Evolutionary conservation across 306 rosid species (phyloP), one percentile per base, ranked within the genome.

Genomic region (Ormosia emarginata): DNA sequence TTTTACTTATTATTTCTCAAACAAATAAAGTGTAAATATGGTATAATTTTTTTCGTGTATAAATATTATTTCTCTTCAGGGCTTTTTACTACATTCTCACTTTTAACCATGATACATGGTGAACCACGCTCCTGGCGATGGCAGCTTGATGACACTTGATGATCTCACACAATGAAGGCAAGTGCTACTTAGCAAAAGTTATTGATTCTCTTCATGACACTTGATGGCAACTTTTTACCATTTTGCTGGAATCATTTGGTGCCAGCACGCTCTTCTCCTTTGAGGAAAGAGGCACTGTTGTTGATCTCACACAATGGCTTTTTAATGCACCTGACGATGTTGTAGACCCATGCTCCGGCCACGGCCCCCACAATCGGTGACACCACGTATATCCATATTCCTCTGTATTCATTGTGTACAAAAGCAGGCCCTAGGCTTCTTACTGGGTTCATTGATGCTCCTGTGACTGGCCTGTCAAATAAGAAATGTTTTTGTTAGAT

Each of bases 381-480:
- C 0, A 81, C 1, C 0, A 95, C 1, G 79, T 86, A 95, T n/a
- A 93, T 79, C 98, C 99, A 95, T 14, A 95, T 47, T 79, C 91
- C 83, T 61, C 18, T 81, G 56, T 79, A 95, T 8, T 88, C 50
- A 4, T 29, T 10, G 7, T 70, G 88, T 2, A 89, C 93, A 14
- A 95, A 47, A 0, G 98, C 98, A 0, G 98, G 97, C 10, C 98
- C 98, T 30, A 95, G 30, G 72, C 92, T 95, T 85, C 99, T 95
- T 6, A 89, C 98, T 7, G 97, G 98, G 36, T 90, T 95, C 99
- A 95, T 88, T 2, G 99, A 95, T 68, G 96, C 99, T 76, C 99
- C 98, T n/a, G 96, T 69, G 2, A 92, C 40, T 8, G 92, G 95
- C 83, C 98, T 94, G 84, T 62, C 52, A 39, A 64, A 40, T 40